phyloP scores from a whole-genome alignment of 2,329 filamentous ascomycete species.

The Paraconiothyrium brasiliense region DNA sequence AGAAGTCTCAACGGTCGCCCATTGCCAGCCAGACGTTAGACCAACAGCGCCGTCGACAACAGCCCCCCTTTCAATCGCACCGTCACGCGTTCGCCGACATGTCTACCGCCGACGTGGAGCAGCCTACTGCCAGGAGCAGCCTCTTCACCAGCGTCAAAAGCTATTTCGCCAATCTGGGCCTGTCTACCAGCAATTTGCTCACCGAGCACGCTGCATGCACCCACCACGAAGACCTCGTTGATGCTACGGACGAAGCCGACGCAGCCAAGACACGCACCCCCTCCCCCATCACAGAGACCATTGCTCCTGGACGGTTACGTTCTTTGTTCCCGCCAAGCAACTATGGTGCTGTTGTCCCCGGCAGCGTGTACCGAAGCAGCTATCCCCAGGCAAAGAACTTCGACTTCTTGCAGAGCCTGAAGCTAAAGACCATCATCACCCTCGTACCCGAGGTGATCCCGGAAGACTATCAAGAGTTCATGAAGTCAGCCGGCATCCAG shows the following conservation, averaged over 20 bases:
- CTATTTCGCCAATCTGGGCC: slow-evolving; percentile 32
- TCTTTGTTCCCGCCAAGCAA: slow-evolving; percentile 68
- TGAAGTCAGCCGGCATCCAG: slow-evolving; percentile 71
- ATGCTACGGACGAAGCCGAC: slow-evolving; percentile 5
- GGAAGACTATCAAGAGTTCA: slow-evolving; percentile 66
- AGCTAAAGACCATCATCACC: slow-evolving; percentile 79
- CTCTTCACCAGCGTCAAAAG: slow-evolving; percentile 26
- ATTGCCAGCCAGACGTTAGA: not conserved
- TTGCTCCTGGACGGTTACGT: slow-evolving; percentile 47
- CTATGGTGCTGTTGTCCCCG: slow-evolving; percentile 77
- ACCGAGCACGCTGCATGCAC: slow-evolving; percentile 39
- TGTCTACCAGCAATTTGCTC: slow-evolving; percentile 34
- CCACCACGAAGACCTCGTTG: slow-evolving; percentile 43
- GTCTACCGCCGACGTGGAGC: slow-evolving; percentile 15
- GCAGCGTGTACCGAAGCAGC: slow-evolving; percentile 80
- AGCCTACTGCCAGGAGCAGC: slow-evolving; percentile 17
- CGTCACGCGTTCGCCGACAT: slow-evolving; percentile 14
- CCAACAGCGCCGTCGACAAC: not conserved
- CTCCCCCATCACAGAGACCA: slow-evolving; percentile 24
- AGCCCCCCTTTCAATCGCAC: slow-evolving; percentile 4
- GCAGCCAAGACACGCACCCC: slow-evolving; percentile 17
- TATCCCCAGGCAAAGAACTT: slow-evolving; percentile 79
- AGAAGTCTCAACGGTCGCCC: slow-evolving; percentile 3
- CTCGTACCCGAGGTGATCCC: slow-evolving; percentile 61
- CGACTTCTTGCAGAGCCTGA: slow-evolving; percentile 71